Conservation (phyloP, 2,329 filamentous ascomycete species). For the Emmonsia crescens region DNA sequence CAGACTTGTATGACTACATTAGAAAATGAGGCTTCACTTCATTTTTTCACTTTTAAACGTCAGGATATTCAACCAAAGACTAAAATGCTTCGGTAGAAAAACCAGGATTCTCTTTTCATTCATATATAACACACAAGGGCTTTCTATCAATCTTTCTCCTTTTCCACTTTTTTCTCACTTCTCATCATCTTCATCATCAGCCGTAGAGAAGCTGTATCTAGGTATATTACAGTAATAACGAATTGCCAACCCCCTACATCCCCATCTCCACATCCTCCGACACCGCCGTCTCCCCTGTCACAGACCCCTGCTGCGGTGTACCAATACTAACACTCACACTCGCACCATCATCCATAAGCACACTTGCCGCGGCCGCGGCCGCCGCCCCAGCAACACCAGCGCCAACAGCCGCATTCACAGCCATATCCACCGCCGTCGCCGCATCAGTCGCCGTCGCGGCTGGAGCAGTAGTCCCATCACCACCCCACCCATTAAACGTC, state of each 20-base stretch:
- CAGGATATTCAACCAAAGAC: background rate
- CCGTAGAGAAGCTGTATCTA: background rate
- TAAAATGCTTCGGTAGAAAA: background rate
- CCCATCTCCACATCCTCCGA: constrained; percentile 19
- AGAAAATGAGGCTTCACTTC: background rate
- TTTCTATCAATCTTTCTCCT: background rate
- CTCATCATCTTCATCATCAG: background rate
- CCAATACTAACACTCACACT: constrained; percentile 4
- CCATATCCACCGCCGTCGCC: background rate
- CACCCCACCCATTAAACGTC: constrained; percentile 51
- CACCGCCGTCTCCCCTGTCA: constrained; percentile 6
- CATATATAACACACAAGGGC: background rate
- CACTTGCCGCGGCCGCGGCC: background rate
- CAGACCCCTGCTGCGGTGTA: background rate
- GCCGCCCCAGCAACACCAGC: background rate
- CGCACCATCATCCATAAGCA: constrained; percentile 4
- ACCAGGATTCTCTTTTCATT: background rate
- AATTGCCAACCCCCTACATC: background rate
- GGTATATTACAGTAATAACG: background rate
- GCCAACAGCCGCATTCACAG: background rate
- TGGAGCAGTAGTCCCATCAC: background rate
- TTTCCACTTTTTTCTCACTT: background rate
- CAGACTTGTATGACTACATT: background rate
- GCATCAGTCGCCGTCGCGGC: background rate
- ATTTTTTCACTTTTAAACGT: background rate